Evolutionary conservation across 2,329 filamentous ascomycete genomes (phyloP).

Genomic region (Fusarium goolgardi): DNA sequence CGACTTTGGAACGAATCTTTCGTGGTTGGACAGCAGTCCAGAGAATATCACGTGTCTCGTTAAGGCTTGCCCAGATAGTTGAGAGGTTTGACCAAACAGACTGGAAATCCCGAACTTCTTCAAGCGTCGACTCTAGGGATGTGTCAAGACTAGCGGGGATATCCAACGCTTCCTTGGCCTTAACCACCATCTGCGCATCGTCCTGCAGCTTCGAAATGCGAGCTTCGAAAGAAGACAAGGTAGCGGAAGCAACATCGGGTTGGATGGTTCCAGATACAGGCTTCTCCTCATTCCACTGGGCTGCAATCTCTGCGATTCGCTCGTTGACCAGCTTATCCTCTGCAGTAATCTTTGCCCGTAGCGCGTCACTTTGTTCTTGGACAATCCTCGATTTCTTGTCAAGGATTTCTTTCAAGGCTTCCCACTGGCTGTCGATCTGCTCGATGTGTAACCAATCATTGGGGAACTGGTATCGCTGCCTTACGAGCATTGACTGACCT

Average conservation of each 20-base stretch:
- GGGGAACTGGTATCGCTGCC: constrained; percentile 94
- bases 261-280: constrained; percentile 95
- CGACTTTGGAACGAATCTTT: constrained; percentile 89
- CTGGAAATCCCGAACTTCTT: constrained; percentile 98
- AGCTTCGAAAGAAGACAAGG: constrained; percentile 82
- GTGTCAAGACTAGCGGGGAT: constrained; percentile 83
- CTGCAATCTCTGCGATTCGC: constrained; percentile 85
- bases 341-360: constrained; percentile 92
- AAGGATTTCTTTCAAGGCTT: constrained; percentile 90
- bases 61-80: constrained; percentile 95
- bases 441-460: constrained; percentile 95
- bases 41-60: constrained; percentile 89
- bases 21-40: constrained; percentile 97
- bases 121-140: constrained; percentile 84
- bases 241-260: constrained; percentile 86
- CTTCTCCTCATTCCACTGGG: constrained; percentile 95
- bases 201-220: constrained; percentile 87
- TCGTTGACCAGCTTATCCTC: constrained; percentile 92
- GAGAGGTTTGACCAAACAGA: constrained; percentile 97
- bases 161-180: constrained; percentile 96
- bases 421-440: constrained; percentile 97
- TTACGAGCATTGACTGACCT: constrained; percentile 89
- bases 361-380: constrained; percentile 92
- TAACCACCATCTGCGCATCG: constrained; percentile 92
- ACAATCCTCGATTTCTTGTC: constrained; percentile 94